Evolutionary conservation across 1,284 basidiomycete genomes (phyloP), one percentile per base, ranked within the genome.

Genomic region (Cryptococcus depauperatus): DNA sequence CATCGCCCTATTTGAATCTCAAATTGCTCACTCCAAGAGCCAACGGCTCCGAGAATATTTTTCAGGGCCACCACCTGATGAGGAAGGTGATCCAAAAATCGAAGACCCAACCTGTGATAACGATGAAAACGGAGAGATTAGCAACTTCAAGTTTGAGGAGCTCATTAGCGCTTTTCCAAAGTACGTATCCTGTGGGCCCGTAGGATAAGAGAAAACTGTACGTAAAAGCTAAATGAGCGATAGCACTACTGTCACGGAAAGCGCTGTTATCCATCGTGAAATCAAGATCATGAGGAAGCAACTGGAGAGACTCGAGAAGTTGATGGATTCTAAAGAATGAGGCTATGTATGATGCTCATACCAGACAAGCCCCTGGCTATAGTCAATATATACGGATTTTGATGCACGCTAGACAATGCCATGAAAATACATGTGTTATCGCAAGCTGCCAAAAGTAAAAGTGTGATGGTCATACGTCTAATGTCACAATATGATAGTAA

Each of bases 111-210:
- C 57, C 7, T 44, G 83, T 77, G 43, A 73, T 37, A 68, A 73
- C 43, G 68, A 66, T 39, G 57, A 62, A 2, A 49, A 55, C 14
- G 69, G 70, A 23, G 55, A 77, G 52, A 93, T 95, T 59, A 82
- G 78, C 55, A 84, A 74, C 58, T 78, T 84, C 27, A 74, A 79
- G 23, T 95, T 90, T 61, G 75, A 76, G 14, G 81, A 90, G 38
- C 69, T 95, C 41, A 73, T 85, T 55, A 80, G 80, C 66, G 75
- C 67, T 30, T 84, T 95, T 73, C 90, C 90, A 1, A 80, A 89
- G 86, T 87, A 56, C 59, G 79, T 68, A 21, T 10, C 3, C 30
- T 25, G 7, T n/a, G n/a, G 11, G 11, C n/a, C n/a, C 29, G 29
- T 11, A 10, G 11, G 35, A n/a, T n/a, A 37, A 11, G 13, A 18